Percentiles rank a stretch among this genome's conserved stretches.
These are phyloP conservation scores for Mariannaea sp. DNA, from an alignment of 2,329 filamentous ascomycete genomes.

Conservation along the genomic window DNA sequence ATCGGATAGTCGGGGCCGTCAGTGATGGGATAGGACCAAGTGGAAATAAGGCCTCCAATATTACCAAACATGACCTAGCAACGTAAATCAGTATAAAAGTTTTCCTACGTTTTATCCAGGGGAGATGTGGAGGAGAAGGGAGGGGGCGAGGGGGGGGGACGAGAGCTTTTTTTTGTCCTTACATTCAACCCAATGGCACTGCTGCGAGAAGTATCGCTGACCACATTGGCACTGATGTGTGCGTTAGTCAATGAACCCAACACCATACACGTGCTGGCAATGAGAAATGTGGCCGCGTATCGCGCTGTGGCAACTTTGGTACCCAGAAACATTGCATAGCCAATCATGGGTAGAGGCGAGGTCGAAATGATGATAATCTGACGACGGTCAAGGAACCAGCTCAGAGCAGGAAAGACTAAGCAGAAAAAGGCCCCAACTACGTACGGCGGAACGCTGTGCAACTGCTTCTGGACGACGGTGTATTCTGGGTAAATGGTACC, in stretches of 20 bases:
- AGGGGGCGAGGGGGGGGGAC: no score
- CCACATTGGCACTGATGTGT: slow-evolving; percentile 66
- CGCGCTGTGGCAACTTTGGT: slow-evolving; percentile 51
- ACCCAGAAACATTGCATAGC: slow-evolving; percentile 68
- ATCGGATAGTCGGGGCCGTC: slow-evolving; percentile 70
- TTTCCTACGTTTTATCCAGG: no score
- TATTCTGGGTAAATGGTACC: slow-evolving; percentile 63
- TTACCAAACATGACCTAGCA: slow-evolving; percentile 39
- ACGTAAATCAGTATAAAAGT: not conserved
- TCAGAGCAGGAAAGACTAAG: slow-evolving; percentile 60
- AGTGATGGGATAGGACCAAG: slow-evolving; percentile 66
- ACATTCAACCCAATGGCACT: slow-evolving; percentile 59
- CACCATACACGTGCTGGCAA: slow-evolving; percentile 63
- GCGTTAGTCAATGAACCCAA: slow-evolving; percentile 67
- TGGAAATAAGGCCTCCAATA: slow-evolving; percentile 68
- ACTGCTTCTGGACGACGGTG: slow-evolving; percentile 64
- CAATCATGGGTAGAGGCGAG: slow-evolving; percentile 63
- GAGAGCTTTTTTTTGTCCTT: no score
- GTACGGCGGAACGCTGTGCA: slow-evolving; percentile 69
- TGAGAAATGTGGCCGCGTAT: slow-evolving; percentile 68
- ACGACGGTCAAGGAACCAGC: slow-evolving; percentile 59
- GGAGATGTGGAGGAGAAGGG: no score
- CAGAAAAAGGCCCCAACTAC: slow-evolving; percentile 66
- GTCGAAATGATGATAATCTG: slow-evolving; percentile 59
- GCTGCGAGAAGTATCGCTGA: slow-evolving; percentile 67